These are phyloP conservation scores for Ajuga reptans DNA, from an alignment of 305 asterid species.

Conservation along the genomic window DNA sequence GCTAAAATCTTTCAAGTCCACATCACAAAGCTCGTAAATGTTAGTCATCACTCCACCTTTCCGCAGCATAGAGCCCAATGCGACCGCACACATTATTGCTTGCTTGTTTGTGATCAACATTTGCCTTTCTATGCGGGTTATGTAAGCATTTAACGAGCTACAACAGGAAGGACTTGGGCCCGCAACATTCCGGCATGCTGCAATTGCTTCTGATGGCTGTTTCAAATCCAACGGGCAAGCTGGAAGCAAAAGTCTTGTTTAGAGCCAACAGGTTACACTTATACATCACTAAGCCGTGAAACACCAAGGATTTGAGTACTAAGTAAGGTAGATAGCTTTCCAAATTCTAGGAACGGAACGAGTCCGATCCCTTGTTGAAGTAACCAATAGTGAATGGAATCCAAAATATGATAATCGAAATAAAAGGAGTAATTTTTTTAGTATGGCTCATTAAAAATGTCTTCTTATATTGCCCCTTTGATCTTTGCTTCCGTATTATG, in stretches of 20 bases:
- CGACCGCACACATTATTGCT: conserved; percentile 75
- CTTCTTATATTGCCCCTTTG: too few relatives aligned
- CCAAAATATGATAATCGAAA: too few relatives aligned
- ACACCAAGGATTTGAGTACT: not conserved
- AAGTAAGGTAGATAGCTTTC: too few relatives aligned
- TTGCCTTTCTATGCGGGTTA: conserved; percentile 67
- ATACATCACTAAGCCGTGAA: too few relatives aligned
- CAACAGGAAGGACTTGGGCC: conserved; percentile 91
- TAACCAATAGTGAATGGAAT: too few relatives aligned
- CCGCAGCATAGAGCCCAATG: conserved; percentile 70
- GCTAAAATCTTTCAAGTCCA: conserved; percentile 93
- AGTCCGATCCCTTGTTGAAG: too few relatives aligned
- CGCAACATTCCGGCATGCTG: conserved; percentile 64
- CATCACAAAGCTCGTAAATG: conserved; percentile 88
- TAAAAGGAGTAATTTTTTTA: too few relatives aligned
- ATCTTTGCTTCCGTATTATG: too few relatives aligned
- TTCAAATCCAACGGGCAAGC: conserved; percentile 84
- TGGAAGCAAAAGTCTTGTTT: conserved; percentile 39
- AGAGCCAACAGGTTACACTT: not conserved
- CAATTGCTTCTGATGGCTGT: conserved; percentile 70
- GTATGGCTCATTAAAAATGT: too few relatives aligned
- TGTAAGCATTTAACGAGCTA: conserved; percentile 63
- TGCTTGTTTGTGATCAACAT: conserved; percentile 90
- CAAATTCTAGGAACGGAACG: too few relatives aligned
- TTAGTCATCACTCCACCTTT: conserved; percentile 86